Percentiles rank a stretch among this genome's conserved stretches.
phyloP scores from a whole-genome alignment of 768 basidiomycete species.

The Crepidotus variabilis region DNA sequence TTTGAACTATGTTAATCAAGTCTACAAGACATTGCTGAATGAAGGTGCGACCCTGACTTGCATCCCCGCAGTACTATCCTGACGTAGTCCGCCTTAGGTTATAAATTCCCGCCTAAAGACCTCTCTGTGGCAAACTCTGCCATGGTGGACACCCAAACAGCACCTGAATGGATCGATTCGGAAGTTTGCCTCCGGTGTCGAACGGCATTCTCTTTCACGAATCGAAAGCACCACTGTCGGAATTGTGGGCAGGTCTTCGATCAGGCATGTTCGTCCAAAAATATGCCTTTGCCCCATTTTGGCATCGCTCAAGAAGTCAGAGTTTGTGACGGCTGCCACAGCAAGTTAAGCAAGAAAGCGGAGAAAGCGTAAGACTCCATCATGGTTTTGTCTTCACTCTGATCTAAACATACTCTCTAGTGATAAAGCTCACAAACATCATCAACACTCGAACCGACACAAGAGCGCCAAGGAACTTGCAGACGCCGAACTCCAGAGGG shows the following conservation, averaged over 20 bases:
- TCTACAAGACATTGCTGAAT: constrained; percentile 69
- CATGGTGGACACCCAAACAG: constrained; percentile 87
- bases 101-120: constrained; percentile 81
- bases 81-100: constrained; percentile 42
- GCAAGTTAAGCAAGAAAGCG: constrained; percentile 68
- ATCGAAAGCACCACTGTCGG: constrained; percentile 96
- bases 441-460: constrained; percentile 39
- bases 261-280: constrained; percentile 85
- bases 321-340: constrained; percentile 88
- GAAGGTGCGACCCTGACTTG: constrained; percentile 56
- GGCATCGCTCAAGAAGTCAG: constrained; percentile 91
- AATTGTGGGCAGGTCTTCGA: constrained; percentile 98
- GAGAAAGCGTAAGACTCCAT: constrained; percentile 45
- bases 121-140: constrained; percentile 64
- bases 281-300: constrained; percentile 84
- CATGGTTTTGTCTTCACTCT: background rate
- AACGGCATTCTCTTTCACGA: constrained; percentile 88
- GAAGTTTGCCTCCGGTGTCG: constrained; percentile 93
- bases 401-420: constrained; percentile 17
- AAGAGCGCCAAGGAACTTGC: constrained; percentile 56
- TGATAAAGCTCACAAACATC: constrained; percentile 46
- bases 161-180: constrained; percentile 97
- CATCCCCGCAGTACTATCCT: constrained; percentile 4
- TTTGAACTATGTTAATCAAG: constrained; percentile 72
- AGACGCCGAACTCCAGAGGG: constrained; percentile 89